Evolutionary conservation across 768 basidiomycete genomes (phyloP).

Genomic region (Pisolithus tinctorius): DNA sequence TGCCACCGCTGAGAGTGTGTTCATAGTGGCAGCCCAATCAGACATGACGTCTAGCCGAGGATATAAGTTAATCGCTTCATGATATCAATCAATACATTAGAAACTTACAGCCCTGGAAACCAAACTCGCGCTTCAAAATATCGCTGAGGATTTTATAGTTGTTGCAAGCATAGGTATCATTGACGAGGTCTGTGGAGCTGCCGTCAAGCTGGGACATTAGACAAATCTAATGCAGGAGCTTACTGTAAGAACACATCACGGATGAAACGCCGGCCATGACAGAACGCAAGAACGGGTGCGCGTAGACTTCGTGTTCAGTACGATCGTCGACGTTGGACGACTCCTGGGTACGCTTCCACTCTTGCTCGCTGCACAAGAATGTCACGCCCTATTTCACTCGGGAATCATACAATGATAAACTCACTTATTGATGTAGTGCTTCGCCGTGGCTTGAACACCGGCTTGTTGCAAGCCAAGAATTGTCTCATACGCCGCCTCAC

Average conservation of each 20-base stretch:
- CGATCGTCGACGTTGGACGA: slow-evolving; percentile 36
- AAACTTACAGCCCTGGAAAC: slow-evolving; percentile 54
- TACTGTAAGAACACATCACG: slow-evolving; percentile 63
- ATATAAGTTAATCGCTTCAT: background rate
- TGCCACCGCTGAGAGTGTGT: slow-evolving; percentile 42
- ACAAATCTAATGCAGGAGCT: slow-evolving; percentile 8
- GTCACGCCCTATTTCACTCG: too few relatives aligned
- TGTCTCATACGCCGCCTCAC: slow-evolving; percentile 72
- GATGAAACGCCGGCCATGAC: slow-evolving; percentile 60
- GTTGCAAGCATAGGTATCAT: slow-evolving; percentile 58
- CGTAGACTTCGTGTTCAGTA: slow-evolving; percentile 51
- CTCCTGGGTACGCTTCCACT: slow-evolving; percentile 25
- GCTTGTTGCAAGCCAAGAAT: slow-evolving; percentile 71
- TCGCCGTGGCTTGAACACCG: slow-evolving; percentile 87
- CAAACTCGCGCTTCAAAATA: slow-evolving; percentile 59
- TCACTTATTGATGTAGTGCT: slow-evolving; percentile 75
- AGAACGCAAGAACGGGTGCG: slow-evolving; percentile 49
- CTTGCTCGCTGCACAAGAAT: slow-evolving; percentile 27
- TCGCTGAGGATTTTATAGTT: slow-evolving; percentile 53
- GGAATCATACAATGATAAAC: background rate
- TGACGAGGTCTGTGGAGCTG: slow-evolving; percentile 39
- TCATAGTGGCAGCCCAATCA: slow-evolving; percentile 60
- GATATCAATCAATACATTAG: background rate
- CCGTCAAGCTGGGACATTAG: slow-evolving; percentile 3
- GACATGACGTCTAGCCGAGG: slow-evolving; percentile 38